phyloP scores from a whole-genome alignment of 164 flowering plant genomes.

The Stephania yunnanensis region DNA sequence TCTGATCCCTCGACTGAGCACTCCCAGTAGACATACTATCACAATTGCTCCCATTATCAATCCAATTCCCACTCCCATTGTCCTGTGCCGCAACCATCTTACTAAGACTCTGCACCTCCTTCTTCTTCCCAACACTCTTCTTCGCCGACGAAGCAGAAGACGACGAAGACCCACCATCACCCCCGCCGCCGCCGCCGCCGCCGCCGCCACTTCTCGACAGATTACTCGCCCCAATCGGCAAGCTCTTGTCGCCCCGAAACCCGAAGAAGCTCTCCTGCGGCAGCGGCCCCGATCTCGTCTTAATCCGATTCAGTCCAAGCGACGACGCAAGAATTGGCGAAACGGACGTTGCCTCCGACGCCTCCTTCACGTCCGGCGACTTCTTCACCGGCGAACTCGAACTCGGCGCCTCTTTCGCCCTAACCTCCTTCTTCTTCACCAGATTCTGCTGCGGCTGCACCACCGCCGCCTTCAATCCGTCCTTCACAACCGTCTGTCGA shows the following conservation, averaged over 20 bases:
- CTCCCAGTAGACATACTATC: constrained; percentile 50
- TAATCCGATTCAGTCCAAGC: constrained; percentile 79
- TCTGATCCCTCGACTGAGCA: constrained; percentile 46
- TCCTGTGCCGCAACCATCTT: constrained; percentile 7
- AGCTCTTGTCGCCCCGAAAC: constrained; percentile 42
- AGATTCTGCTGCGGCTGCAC: constrained; percentile 6
- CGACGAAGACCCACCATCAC: not conserved
- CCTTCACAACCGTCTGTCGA: constrained; percentile 32
- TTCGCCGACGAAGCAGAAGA: constrained; percentile 12
- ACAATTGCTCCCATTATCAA: constrained; percentile 37
- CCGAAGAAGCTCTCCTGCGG: constrained; percentile 91
- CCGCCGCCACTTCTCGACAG: constrained; percentile 40
- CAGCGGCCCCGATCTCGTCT: constrained; percentile 94
- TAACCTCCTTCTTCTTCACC: constrained; percentile 33
- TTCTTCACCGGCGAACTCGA: constrained; percentile 10
- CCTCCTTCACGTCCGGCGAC: constrained; percentile 24
- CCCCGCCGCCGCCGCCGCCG: constrained; percentile 9
- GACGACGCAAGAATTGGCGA: constrained; percentile 86
- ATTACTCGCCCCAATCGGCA: constrained; percentile 57
- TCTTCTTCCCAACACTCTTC: constrained; percentile 29
- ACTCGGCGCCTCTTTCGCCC: constrained; percentile 25
- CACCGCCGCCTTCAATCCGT: constrained; percentile 14
- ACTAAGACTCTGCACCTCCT: constrained; percentile 23
- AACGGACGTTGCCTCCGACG: constrained; percentile 16
- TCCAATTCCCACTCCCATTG: constrained; percentile 17